Percentiles rank a stretch among this genome's conserved stretches.
Evolutionary conservation across 352 stramenopile genomes (phyloP).

Genomic region (Phytophthora citrophthora): DNA sequence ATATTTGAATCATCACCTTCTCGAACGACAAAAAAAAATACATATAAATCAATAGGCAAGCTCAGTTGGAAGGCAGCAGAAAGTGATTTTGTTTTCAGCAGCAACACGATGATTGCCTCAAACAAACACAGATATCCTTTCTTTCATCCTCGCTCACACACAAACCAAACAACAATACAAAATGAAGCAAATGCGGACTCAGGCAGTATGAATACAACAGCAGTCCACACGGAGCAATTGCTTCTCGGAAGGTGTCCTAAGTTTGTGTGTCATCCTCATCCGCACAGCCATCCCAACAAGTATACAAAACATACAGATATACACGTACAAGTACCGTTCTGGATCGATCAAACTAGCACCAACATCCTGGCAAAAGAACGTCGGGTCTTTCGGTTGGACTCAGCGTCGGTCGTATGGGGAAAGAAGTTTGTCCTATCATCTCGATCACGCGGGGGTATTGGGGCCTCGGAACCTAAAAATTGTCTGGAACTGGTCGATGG

Average conservation of each 20-base stretch:
- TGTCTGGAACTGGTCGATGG: constrained; percentile 2
- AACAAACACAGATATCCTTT: constrained; percentile 81
- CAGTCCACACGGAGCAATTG: constrained; percentile 76
- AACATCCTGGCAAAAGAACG: constrained; percentile 68
- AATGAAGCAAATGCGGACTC: constrained; percentile 44
- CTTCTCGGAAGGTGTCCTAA: constrained; percentile 89
- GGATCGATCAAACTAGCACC: constrained; percentile 76
- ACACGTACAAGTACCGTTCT: constrained; percentile 16
- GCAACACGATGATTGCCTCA: constrained; percentile 55
- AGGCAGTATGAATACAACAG: constrained; percentile 88
- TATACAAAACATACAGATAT: constrained; percentile 21
- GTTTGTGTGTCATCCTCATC: constrained; percentile 75
- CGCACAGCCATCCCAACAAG: constrained; percentile 22
- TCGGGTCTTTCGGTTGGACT: constrained; percentile 74
- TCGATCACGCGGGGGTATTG: constrained; percentile 43
- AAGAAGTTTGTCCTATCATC: constrained; percentile 87
- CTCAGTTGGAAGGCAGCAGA: constrained; percentile 90
- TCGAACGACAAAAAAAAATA: constrained; percentile 29
- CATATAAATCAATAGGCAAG: constrained; percentile 38
- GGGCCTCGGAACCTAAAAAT: background rate
- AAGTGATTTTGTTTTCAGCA: constrained; percentile 82
- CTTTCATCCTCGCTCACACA: constrained; percentile 73
- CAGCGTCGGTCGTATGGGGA: constrained; percentile 82
- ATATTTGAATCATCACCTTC: constrained; percentile 72
- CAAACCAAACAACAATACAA: background rate